phyloP scores from a whole-genome alignment of 1,284 basidiomycete genomes.

The Coniferiporia weirii region DNA sequence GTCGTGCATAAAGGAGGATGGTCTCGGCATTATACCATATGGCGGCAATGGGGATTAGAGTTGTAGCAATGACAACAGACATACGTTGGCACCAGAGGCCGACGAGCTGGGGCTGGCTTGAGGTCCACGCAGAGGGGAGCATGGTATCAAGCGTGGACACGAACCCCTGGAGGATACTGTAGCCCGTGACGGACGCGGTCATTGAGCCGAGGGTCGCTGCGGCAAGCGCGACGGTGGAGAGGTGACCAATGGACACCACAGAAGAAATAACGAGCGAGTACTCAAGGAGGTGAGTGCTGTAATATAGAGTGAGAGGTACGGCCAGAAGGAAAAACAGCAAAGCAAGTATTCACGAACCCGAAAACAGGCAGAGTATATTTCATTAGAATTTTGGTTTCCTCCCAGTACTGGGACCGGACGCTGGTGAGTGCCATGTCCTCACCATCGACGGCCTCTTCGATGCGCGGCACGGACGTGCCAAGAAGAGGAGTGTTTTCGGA shows the following conservation, averaged over 20 bases:
- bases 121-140: slow-evolving; percentile 89
- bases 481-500: slow-evolving; percentile 51
- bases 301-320: background rate
- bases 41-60: slow-evolving; percentile 54
- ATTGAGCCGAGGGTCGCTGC: slow-evolving; percentile 84
- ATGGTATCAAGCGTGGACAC: slow-evolving; percentile 84
- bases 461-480: slow-evolving; percentile 42
- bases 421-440: slow-evolving; percentile 29
- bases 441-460: slow-evolving; percentile 31
- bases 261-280: slow-evolving; percentile 71
- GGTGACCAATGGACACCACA: slow-evolving; percentile 81
- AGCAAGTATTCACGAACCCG: slow-evolving; percentile 33
- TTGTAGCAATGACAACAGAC: slow-evolving; percentile 63
- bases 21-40: slow-evolving; percentile 82
- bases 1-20: slow-evolving; percentile 73
- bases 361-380: slow-evolving; percentile 67
- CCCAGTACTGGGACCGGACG: slow-evolving; percentile 38
- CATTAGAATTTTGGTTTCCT: slow-evolving; percentile 55
- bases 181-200: slow-evolving; percentile 73
- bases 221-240: slow-evolving; percentile 78
- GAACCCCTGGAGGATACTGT: slow-evolving; percentile 81
- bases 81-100: slow-evolving; percentile 91
- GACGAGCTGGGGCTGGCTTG: slow-evolving; percentile 74
- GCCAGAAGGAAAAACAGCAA: background rate
- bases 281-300: slow-evolving; percentile 69